Conservation (phyloP, 768 basidiomycete species). For the Sporobolomyces pararoseus region DNA sequence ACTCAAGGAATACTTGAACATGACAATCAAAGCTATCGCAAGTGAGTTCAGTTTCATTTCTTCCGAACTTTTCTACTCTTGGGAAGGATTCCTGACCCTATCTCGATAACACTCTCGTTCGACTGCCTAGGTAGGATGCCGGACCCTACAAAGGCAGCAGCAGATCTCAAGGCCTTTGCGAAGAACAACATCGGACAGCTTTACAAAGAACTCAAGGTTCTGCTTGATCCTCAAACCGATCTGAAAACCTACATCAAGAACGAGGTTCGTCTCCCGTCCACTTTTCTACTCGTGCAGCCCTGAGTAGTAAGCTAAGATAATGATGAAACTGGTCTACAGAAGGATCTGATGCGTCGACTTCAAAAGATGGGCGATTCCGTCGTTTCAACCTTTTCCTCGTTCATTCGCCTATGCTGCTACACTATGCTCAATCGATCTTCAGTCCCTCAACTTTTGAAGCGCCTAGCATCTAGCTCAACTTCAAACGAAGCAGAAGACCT, state of each 20-base stretch:
- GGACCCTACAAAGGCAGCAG: conserved; percentile 68
- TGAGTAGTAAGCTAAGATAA: too few relatives aligned
- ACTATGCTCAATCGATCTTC: conserved; percentile 79
- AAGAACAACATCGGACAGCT: conserved; percentile 78
- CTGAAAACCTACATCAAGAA: conserved; percentile 74
- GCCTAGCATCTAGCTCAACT: conserved; percentile 46
- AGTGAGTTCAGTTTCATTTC: conserved; percentile 51
- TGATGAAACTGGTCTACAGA: too few relatives aligned
- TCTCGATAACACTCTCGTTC: background rate
- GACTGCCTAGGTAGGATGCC: conserved; percentile 52
- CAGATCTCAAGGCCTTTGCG: conserved; percentile 78
- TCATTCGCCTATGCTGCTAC: conserved; percentile 68
- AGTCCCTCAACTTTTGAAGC: conserved; percentile 72
- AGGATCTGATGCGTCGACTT: conserved; percentile 71
- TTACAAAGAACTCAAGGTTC: conserved; percentile 76
- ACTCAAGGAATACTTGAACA: conserved; percentile 59
- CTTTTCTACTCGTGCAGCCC: too few relatives aligned
- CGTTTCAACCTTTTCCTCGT: conserved; percentile 62
- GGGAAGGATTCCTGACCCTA: background rate
- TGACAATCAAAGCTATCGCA: conserved; percentile 60
- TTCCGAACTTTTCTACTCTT: background rate
- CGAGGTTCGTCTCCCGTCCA: conserved; percentile 54
- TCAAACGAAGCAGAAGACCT: background rate
- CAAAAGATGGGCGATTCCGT: conserved; percentile 65
- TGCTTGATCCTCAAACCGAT: conserved; percentile 79